Evolutionary conservation across 331 rosid species (phyloP), one percentile per base, ranked within the genome.

Genomic region (Acacia pycnantha): DNA sequence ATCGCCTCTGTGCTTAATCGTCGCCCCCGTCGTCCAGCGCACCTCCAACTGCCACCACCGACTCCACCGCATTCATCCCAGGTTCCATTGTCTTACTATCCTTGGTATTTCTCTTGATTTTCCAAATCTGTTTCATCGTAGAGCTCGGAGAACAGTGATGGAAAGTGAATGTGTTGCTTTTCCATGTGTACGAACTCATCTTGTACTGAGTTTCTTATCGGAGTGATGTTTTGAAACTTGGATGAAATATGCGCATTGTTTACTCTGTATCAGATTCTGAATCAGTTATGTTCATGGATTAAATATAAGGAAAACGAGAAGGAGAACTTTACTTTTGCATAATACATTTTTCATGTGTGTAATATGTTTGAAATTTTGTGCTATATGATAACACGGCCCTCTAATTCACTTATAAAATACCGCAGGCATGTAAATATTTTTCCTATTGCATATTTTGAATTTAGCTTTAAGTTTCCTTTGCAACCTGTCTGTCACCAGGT

Each of bases 131-230:
- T 53, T 53, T 53, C 11, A 19, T 2, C 11, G 56, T 50, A 16
- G 56, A 50, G 8, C 56, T 15, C n/a, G 6, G 56, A 53, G 24
- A 18, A 53, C 53, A 61, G 74, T 65, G 68, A 79, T 82, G 84
- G 58, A 56, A 18, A 47, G 40, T 64, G 21, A 56, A 81, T 24
- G 73, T 76, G 66, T 67, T 79, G 1, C 83, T 48, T 80, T 74
- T 8, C 77, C 64, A 5, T 33, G 54, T 27, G 65, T 70, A 9
- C 54, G 73, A 79, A 33, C 76, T 76, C 51, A n/a, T 76, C 41
- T 53, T 82, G 5, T 79, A 3, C 76, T 31, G 77, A 4, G 31
- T 58, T 48, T 14, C 65, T 74, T 53, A 27, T 72, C 18, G 18
- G 18, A 71, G 41, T 6, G 54, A 74, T 82, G 24, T 15, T 78